A percentile compares a stretch with the other conserved stretches of the same genome.
Evolutionary conservation across 2,329 filamentous ascomycete species (phyloP).

Genomic region (Gremmenia infestans): DNA sequence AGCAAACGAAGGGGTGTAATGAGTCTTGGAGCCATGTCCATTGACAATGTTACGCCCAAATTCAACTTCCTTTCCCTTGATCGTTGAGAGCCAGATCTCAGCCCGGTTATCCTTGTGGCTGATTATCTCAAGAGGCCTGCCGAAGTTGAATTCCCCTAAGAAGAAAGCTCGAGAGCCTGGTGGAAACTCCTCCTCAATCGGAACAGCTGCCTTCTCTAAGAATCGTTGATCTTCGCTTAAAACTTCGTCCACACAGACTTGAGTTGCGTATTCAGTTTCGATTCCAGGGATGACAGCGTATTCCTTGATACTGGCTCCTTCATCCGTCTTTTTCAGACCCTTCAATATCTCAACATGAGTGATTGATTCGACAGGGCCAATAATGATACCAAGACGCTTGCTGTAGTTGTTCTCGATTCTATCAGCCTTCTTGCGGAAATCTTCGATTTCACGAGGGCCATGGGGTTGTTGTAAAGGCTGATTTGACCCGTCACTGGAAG

Average conservation of each 20-base stretch:
- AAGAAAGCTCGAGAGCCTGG: constrained; percentile 81
- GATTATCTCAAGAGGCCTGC: constrained; percentile 78
- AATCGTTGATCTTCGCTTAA: constrained; percentile 90
- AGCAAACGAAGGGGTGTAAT: constrained; percentile 82
- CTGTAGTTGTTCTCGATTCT: constrained; percentile 84
- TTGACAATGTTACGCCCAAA: constrained; percentile 73
- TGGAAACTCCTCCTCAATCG: constrained; percentile 89
- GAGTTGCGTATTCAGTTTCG: constrained; percentile 85
- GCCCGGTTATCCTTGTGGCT: constrained; percentile 71
- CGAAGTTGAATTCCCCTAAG: constrained; percentile 88
- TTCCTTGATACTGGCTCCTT: constrained; percentile 87
- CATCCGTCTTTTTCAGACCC: constrained; percentile 83
- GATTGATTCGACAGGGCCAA: constrained; percentile 81
- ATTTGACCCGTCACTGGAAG: constrained; percentile 56
- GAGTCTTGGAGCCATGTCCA: constrained; percentile 63
- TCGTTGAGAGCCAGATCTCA: constrained; percentile 69
- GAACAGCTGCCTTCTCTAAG: constrained; percentile 80
- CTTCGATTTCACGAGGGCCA: constrained; percentile 67
- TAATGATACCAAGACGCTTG: constrained; percentile 83
- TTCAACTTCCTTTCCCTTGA: constrained; percentile 70
- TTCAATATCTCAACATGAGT: constrained; percentile 92
- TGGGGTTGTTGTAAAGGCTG: constrained; percentile 68
- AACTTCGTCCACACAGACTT: constrained; percentile 85
- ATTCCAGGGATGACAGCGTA: constrained; percentile 81
- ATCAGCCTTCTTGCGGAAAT: constrained; percentile 79